phyloP scores from a whole-genome alignment of 768 basidiomycete genomes.

The Omphalotus guepiniiformis region DNA sequence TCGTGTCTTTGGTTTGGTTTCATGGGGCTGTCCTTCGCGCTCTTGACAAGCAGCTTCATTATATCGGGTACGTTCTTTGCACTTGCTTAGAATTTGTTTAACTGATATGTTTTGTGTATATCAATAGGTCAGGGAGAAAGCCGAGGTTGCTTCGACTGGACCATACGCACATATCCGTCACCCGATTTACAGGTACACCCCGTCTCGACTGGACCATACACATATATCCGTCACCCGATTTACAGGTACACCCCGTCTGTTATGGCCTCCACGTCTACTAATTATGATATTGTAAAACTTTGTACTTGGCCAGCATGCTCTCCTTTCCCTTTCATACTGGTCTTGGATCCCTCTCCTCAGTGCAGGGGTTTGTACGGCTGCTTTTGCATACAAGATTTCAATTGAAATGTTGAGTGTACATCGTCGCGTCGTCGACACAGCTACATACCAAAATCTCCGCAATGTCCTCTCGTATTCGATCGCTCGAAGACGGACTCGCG shows the following conservation, averaged over 20 bases:
- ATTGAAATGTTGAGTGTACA: conserved; percentile 31
- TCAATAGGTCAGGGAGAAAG: conserved; percentile 21
- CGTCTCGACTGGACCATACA: conserved; percentile 30
- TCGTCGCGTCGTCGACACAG: too few relatives aligned
- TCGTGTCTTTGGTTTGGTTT: conserved; percentile 15
- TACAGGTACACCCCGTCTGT: conserved; percentile 21
- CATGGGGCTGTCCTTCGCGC: conserved; percentile 11
- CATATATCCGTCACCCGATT: conserved; percentile 31
- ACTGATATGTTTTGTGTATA: background rate
- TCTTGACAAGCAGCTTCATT: conserved; percentile 26
- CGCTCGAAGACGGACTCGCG: too few relatives aligned
- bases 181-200: conserved; percentile 29
- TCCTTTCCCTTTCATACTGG: conserved; percentile 26
- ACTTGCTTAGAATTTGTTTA: background rate
- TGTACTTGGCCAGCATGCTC: conserved; percentile 20
- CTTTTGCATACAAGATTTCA: conserved; percentile 29
- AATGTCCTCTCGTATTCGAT: conserved; percentile 3
- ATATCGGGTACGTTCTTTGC: conserved; percentile 24
- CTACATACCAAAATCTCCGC: too few relatives aligned
- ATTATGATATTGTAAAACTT: conserved; percentile 1
- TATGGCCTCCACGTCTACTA: conserved; percentile 9
- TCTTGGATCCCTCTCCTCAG: conserved; percentile 30
- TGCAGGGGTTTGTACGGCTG: conserved; percentile 17
- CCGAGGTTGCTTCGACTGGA: conserved; percentile 23
- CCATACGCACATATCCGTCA: conserved; percentile 35